phyloP scores from a whole-genome alignment of 2,329 filamentous ascomycete genomes.

The Neofusicoccum umdonicola region DNA sequence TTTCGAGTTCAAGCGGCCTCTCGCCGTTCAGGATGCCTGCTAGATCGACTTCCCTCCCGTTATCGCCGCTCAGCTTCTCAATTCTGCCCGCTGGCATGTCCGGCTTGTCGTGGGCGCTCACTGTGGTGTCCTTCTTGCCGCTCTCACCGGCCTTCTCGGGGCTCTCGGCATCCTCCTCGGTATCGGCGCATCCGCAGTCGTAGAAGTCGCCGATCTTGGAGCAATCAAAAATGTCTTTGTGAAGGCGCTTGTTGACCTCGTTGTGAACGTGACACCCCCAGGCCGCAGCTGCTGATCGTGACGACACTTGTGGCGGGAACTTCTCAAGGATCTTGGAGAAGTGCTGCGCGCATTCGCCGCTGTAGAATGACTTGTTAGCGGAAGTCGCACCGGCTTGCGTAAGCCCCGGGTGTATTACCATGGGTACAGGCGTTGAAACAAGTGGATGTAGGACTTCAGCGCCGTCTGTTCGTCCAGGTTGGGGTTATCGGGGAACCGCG shows the following conservation, averaged over 20 bases:
- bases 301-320: constrained; percentile 63
- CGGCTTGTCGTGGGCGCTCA: constrained; percentile 22
- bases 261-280: constrained; percentile 69
- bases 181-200: constrained; percentile 63
- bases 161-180: constrained; percentile 32
- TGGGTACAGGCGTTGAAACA: constrained; percentile 65
- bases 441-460: constrained; percentile 59
- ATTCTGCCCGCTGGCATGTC: constrained; percentile 28
- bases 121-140: constrained; percentile 17
- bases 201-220: constrained; percentile 65
- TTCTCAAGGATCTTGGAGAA: constrained; percentile 61
- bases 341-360: constrained; percentile 64
- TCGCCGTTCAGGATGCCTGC: constrained; percentile 15
- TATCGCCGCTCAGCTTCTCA: constrained; percentile 26
- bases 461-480: constrained; percentile 60
- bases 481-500: constrained; percentile 62
- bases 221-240: constrained; percentile 63
- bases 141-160: constrained; percentile 14
- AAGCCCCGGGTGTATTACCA: constrained; percentile 43
- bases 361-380: constrained; percentile 26
- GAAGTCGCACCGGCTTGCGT: not conserved
- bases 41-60: constrained; percentile 30
- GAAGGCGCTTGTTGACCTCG: constrained; percentile 61
- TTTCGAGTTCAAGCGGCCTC: constrained; percentile 20
- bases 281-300: constrained; percentile 59